These are phyloP conservation scores for Ammopiptanthus mongolicus DNA, from an alignment of 306 rosid genomes.

Conservation along the genomic window DNA sequence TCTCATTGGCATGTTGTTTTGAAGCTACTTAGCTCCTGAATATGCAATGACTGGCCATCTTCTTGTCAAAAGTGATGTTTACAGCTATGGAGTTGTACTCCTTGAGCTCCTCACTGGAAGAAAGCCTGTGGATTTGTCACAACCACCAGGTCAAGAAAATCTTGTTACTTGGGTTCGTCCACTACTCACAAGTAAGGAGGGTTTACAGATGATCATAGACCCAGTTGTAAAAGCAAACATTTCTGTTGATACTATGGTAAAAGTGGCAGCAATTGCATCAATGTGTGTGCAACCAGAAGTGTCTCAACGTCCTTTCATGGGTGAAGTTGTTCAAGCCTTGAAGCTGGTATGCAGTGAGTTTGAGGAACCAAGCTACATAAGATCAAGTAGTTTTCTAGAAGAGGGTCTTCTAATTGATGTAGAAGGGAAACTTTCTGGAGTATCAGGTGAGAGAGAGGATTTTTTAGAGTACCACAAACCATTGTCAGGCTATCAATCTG, in stretches of 20 bases:
- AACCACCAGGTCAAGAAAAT: conserved; percentile 94
- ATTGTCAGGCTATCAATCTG: conserved; percentile 28
- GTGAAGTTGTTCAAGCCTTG: conserved; percentile 95
- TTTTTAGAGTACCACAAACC: conserved; percentile 12
- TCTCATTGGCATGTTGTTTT: conserved; percentile 18
- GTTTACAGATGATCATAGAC: conserved; percentile 65
- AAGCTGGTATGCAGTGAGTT: conserved; percentile 89
- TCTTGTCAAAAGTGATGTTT: conserved; percentile 94
- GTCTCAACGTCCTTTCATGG: conserved; percentile 93
- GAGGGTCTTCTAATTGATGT: conserved; percentile 31
- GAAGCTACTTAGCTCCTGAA: conserved; percentile 96
- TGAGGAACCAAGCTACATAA: conserved; percentile 46
- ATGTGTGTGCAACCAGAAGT: conserved; percentile 98
- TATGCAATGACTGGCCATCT: conserved; percentile 99
- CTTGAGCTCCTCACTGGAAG: conserved; percentile 92
- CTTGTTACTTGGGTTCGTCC: conserved; percentile 92
- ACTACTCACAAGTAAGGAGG: conserved; percentile 73
- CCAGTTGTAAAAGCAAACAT: conserved; percentile 48
- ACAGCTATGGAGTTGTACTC: conserved; percentile 97
- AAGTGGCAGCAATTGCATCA: conserved; percentile 96
- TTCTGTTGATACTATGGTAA: conserved; percentile 51
- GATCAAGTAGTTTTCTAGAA: conserved; percentile 43
- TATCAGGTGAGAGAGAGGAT: conserved; percentile 21
- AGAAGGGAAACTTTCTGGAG: conserved; percentile 21
- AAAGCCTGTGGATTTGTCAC: conserved; percentile 89